These are phyloP conservation scores for Tinospora cordifolia DNA, from an alignment of 164 flowering plant species.

Conservation along the genomic window DNA sequence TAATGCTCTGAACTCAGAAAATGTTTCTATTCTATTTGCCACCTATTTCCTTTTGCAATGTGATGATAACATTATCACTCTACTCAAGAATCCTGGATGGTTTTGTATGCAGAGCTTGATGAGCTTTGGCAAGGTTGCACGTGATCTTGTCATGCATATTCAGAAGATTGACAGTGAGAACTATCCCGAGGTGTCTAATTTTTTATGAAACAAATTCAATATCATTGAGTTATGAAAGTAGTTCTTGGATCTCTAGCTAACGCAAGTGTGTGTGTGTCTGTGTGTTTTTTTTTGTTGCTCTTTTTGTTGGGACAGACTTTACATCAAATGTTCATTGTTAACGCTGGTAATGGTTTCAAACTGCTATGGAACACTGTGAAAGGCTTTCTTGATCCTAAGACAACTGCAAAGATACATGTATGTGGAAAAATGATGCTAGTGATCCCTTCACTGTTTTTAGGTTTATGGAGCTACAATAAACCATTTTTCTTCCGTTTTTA, in stretches of 20 bases:
- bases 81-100: conserved; percentile 9
- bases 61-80: conserved; percentile 4
- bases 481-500: conserved; percentile 5
- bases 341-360: conserved; percentile 84
- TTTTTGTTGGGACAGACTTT: conserved; percentile 44
- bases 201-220: not conserved
- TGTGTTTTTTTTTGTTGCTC: conserved; percentile 14
- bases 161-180: conserved; percentile 84
- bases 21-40: not conserved
- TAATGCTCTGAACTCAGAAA: conserved; percentile 23
- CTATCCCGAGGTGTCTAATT: conserved; percentile 76
- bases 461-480: conserved; percentile 1
- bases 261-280: no score
- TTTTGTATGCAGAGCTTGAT: conserved; percentile 58
- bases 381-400: conserved; percentile 74
- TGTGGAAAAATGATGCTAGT: not conserved
- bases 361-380: conserved; percentile 72
- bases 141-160: conserved; percentile 72
- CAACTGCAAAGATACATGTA: conserved; percentile 86
- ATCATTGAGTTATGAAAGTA: not conserved
- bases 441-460: not conserved
- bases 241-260: conserved; percentile 4
- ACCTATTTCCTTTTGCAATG: not conserved
- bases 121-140: conserved; percentile 74
- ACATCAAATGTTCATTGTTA: conserved; percentile 80